These are phyloP conservation scores for Tetrapisispora taiwanensis DNA, from an alignment of 805 yeast species.

Conservation along the genomic window DNA sequence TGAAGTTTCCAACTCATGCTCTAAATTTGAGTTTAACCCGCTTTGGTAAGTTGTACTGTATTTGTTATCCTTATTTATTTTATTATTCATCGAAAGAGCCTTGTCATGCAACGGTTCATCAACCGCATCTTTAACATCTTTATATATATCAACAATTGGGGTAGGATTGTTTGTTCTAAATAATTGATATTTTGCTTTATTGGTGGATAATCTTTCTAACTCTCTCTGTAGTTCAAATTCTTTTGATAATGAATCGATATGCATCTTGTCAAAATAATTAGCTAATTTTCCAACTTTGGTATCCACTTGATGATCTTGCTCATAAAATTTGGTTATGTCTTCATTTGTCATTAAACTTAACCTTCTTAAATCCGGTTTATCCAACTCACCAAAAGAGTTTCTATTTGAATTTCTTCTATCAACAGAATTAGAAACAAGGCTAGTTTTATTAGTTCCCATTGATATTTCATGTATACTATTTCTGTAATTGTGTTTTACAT, in stretches of 20 bases:
- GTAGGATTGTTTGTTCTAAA: conserved; percentile 61
- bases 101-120: conserved; percentile 38
- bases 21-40: conserved; percentile 17
- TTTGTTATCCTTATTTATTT: neutral
- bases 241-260: conserved; percentile 66
- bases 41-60: neutral
- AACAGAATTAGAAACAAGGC: neutral
- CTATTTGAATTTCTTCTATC: neutral
- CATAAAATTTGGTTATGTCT: neutral
- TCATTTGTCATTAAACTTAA: conserved; percentile 1
- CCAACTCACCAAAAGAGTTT: neutral
- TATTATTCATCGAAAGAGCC: conserved; percentile 5
- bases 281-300: conserved; percentile 56
- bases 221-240: conserved; percentile 88
- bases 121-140: conserved; percentile 82
- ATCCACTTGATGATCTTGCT: conserved; percentile 10
- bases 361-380: conserved; percentile 1
- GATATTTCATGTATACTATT: neutral
- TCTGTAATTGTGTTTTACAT: too few relatives aligned
- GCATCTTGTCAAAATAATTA: conserved; percentile 59
- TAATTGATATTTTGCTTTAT: conserved; percentile 52
- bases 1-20: conserved; percentile 24
- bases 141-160: conserved; percentile 86
- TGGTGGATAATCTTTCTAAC: conserved; percentile 54
- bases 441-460: neutral